Evolutionary conservation across 257 asterid species (phyloP).

Genomic region (Nicotiana obtusifolia): DNA sequence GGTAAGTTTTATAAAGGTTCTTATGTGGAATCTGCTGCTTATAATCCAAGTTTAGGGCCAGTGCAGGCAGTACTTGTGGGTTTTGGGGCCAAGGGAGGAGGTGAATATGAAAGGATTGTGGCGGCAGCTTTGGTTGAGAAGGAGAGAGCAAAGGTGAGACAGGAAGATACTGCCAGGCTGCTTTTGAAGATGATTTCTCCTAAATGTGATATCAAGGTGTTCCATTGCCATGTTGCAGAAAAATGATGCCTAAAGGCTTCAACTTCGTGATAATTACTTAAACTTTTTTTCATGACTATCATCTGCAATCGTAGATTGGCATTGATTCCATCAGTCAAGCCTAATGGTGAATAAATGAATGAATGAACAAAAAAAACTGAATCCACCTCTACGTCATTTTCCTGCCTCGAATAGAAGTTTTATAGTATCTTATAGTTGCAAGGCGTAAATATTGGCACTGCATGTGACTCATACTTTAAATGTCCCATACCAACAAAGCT

Average conservation of each 20-base stretch:
- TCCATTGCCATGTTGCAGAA: too few species aligned
- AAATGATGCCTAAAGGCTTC: conserved; percentile 17
- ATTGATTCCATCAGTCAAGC: not conserved
- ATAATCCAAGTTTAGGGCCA: conserved; percentile 79
- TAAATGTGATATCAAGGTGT: conserved; percentile 49
- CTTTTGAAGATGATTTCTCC: conserved; percentile 58
- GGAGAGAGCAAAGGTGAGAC: conserved; percentile 47
- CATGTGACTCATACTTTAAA: too few species aligned
- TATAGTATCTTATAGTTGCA: too few species aligned
- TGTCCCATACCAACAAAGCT: too few species aligned
- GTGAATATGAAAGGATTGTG: conserved; percentile 60
- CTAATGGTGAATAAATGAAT: not conserved
- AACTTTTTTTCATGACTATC: not conserved
- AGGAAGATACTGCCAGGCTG: conserved; percentile 60
- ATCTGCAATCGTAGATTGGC: not conserved
- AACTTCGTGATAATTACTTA: conserved; percentile 5
- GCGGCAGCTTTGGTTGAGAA: conserved; percentile 82
- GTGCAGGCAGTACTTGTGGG: conserved; percentile 76
- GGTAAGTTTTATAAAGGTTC: conserved; percentile 67
- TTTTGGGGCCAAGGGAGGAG: conserved; percentile 57
- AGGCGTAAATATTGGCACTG: too few species aligned
- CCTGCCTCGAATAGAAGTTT: not conserved
- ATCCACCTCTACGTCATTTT: not conserved
- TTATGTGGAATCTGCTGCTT: conserved; percentile 75
- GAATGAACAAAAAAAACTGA: not conserved